Evolutionary conservation across 179 eudicot species (phyloP).

Genomic region (Spinacia oleracea): DNA sequence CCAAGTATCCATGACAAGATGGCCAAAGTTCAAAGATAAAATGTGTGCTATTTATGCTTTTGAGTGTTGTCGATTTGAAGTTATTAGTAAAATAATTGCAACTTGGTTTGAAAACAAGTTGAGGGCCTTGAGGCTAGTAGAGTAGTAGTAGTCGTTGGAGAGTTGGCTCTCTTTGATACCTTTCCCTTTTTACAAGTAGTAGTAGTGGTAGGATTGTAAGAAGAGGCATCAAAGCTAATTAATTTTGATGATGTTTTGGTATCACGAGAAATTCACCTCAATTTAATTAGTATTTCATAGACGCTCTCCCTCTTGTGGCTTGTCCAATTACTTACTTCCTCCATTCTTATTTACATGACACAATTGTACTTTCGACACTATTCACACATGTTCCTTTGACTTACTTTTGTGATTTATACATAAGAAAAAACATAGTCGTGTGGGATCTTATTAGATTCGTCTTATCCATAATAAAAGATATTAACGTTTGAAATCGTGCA

Average conservation of each 20-base stretch:
- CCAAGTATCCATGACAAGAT: neutral
- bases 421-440: too few species aligned
- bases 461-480: too few species aligned
- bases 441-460: too few species aligned
- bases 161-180: neutral
- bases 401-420: too few species aligned
- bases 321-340: too few species aligned
- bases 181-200: neutral
- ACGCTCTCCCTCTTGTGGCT: neutral
- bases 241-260: neutral
- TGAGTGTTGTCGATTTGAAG: slow-evolving; percentile 14
- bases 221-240: neutral
- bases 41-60: neutral
- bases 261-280: slow-evolving; percentile 7
- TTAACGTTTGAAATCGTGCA: too few species aligned
- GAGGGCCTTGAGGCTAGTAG: neutral
- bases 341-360: too few species aligned
- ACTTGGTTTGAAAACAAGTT: neutral
- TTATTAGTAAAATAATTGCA: neutral
- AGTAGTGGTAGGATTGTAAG: too few species aligned
- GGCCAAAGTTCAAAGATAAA: neutral
- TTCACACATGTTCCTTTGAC: too few species aligned
- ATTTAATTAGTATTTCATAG: neutral
- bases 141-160: neutral
- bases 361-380: too few species aligned